Evolutionary conservation across 2,329 filamentous ascomycete species (phyloP).

Genomic region (Sclerotinia spermophila): DNA sequence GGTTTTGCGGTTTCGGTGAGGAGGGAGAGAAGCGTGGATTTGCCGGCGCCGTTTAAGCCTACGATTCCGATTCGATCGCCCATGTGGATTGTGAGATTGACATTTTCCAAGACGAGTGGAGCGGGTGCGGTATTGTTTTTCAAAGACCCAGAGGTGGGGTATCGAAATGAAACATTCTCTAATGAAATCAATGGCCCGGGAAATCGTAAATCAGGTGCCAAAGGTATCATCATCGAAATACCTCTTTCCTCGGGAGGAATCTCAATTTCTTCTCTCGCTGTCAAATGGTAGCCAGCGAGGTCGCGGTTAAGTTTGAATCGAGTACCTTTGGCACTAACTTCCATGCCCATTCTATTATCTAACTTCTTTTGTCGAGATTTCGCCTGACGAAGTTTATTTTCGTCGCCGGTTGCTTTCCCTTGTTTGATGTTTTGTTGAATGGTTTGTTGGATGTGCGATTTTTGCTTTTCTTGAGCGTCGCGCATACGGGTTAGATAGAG

Average conservation of each 20-base stretch:
- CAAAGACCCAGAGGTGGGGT: slow-evolving; percentile 41
- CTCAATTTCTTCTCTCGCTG: slow-evolving; percentile 63
- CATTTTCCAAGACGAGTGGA: slow-evolving; percentile 53
- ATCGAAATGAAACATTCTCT: slow-evolving; percentile 65
- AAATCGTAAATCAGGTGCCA: slow-evolving; percentile 67
- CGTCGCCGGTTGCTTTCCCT: slow-evolving; percentile 73
- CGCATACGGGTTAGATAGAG: slow-evolving; percentile 70
- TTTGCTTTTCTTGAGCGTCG: slow-evolving; percentile 76
- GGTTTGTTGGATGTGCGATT: slow-evolving; percentile 74
- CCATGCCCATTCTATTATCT: slow-evolving; percentile 74
- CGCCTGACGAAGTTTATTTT: slow-evolving; percentile 82
- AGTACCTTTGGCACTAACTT: slow-evolving; percentile 67
- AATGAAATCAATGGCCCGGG: slow-evolving; percentile 70
- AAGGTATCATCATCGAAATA: slow-evolving; percentile 55
- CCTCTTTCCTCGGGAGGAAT: slow-evolving; percentile 60
- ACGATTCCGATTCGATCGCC: slow-evolving; percentile 72
- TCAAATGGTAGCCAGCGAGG: slow-evolving; percentile 57
- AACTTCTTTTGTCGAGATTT: slow-evolving; percentile 82
- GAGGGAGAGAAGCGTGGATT: slow-evolving; percentile 72
- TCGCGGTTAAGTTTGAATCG: slow-evolving; percentile 81
- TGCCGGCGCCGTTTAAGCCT: slow-evolving; percentile 77
- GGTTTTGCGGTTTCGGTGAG: slow-evolving; percentile 60
- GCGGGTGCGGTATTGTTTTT: slow-evolving; percentile 27
- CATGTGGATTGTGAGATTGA: slow-evolving; percentile 66
- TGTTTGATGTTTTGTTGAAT: slow-evolving; percentile 71